Conservation (phyloP, 352 stramenopile genomes). For the Globisporangium sylvaticum region DNA sequence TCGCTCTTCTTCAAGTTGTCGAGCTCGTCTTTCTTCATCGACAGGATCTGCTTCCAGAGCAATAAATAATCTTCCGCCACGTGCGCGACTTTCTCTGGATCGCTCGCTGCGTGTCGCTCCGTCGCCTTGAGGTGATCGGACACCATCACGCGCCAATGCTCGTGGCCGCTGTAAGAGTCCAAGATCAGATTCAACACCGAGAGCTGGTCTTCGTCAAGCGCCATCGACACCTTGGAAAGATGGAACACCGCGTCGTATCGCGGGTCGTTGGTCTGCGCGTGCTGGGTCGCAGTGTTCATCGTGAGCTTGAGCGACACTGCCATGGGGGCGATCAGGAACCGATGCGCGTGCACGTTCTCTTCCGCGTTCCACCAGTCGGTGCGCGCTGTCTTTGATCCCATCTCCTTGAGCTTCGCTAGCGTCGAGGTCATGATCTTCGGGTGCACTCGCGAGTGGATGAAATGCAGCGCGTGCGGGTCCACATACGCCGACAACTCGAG, state of each 20-base stretch:
- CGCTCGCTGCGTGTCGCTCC: conserved; percentile 42
- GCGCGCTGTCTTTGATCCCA: conserved; percentile 57
- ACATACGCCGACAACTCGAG: conserved; percentile 85
- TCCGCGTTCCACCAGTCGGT: conserved; percentile 78
- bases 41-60: conserved; percentile 62
- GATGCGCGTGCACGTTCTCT: conserved; percentile 64
- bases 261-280: conserved; percentile 67
- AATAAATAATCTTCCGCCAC: conserved; percentile 67
- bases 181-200: conserved; percentile 73
- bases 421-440: conserved; percentile 74
- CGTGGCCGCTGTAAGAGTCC: conserved; percentile 65
- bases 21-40: conserved; percentile 58
- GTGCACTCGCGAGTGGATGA: conserved; percentile 83
- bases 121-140: conserved; percentile 63
- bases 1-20: conserved; percentile 63
- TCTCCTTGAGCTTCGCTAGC: conserved; percentile 73
- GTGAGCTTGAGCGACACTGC: conserved; percentile 82
- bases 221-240: conserved; percentile 67
- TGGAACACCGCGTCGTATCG: conserved; percentile 79
- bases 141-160: conserved; percentile 70
- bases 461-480: conserved; percentile 81
- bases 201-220: conserved; percentile 82
- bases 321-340: conserved; percentile 83
- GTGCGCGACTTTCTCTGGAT: conserved; percentile 35
- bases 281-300: conserved; percentile 81